Percentiles rank a stretch among this genome's conserved stretches.
Evolutionary conservation across 1,284 basidiomycete species (phyloP).

Genomic region (Fomitopsis pinicola): DNA sequence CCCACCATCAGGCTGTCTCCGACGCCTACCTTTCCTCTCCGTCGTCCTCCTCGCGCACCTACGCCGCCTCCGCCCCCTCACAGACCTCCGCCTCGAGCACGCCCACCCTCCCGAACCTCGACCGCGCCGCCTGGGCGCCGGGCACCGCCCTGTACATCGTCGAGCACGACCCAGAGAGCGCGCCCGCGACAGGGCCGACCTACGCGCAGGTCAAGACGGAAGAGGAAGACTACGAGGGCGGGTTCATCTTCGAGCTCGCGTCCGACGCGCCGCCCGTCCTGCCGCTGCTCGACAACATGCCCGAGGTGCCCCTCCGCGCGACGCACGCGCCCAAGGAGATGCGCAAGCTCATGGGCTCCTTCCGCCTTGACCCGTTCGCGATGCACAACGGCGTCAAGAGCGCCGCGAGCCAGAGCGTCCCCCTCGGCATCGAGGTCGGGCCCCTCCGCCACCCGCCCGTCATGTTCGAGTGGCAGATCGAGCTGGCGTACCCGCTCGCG

Average conservation of each 20-base stretch:
- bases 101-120: conserved; percentile 12
- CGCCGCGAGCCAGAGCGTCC: conserved; percentile 16
- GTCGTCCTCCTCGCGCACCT: conserved; percentile 5
- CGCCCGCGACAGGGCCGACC: background rate
- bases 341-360: conserved; percentile 71
- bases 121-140: conserved; percentile 13
- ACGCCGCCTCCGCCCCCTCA: conserved; percentile 2
- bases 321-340: conserved; percentile 63
- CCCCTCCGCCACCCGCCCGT: conserved; percentile 21
- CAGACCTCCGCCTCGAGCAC: conserved; percentile 3
- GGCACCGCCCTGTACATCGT: conserved; percentile 9
- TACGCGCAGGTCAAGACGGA: conserved; percentile 16
- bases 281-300: conserved; percentile 27
- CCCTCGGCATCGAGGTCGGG: conserved; percentile 24
- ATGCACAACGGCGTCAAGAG: conserved; percentile 48
- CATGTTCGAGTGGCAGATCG: conserved; percentile 24
- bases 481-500: conserved; percentile 18
- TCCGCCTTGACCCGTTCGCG: conserved; percentile 71
- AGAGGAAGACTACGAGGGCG: conserved; percentile 15
- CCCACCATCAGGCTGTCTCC: background rate
- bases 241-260: conserved; percentile 29
- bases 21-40: background rate
- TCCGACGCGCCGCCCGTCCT: conserved; percentile 14
- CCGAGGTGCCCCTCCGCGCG: conserved; percentile 69
- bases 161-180: background rate